phyloP scores from a whole-genome alignment of 1,139 yeast genomes.

The Zygoascus sp. region DNA sequence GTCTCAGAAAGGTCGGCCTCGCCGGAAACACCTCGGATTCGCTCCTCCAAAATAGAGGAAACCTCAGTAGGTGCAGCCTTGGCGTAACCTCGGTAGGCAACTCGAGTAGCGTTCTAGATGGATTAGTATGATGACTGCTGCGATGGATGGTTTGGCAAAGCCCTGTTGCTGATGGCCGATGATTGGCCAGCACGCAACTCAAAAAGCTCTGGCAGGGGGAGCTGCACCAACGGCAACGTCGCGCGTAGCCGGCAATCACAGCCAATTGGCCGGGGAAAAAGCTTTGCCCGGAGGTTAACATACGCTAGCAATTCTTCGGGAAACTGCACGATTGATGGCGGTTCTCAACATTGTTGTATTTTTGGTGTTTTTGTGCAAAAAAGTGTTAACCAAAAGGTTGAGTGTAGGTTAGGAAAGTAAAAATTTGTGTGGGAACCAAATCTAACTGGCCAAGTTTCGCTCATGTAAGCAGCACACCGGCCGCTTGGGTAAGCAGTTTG shows the following conservation, averaged over 20 bases:
- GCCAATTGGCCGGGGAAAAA: too few relatives aligned
- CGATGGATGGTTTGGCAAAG: not conserved
- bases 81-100: conserved; percentile 64
- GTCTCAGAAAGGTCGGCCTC: conserved; percentile 98
- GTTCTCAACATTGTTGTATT: conserved; percentile 37
- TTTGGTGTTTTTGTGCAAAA: conserved; percentile 3
- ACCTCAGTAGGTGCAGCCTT: conserved; percentile 99
- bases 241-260: too few relatives aligned
- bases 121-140: not conserved
- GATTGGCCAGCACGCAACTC: not conserved
- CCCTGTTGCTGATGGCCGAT: not conserved
- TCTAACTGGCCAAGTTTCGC: conserved; percentile 1
- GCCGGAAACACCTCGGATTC: conserved; percentile 98
- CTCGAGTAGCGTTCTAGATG: conserved; percentile 18
- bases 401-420: conserved; percentile 6
- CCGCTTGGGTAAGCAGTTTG: not conserved
- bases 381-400: conserved; percentile 9
- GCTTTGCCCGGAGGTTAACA: too few relatives aligned
- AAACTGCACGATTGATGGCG: conserved; percentile 38
- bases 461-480: not conserved
- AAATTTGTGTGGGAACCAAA: conserved; percentile 9
- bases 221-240: too few relatives aligned
- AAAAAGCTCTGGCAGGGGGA: too few relatives aligned
- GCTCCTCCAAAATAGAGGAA: conserved; percentile 96
- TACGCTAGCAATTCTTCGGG: conserved; percentile 34